These are phyloP conservation scores for Kodamaea kaohsiungensis DNA, from an alignment of 805 yeast species.

Conservation along the genomic window DNA sequence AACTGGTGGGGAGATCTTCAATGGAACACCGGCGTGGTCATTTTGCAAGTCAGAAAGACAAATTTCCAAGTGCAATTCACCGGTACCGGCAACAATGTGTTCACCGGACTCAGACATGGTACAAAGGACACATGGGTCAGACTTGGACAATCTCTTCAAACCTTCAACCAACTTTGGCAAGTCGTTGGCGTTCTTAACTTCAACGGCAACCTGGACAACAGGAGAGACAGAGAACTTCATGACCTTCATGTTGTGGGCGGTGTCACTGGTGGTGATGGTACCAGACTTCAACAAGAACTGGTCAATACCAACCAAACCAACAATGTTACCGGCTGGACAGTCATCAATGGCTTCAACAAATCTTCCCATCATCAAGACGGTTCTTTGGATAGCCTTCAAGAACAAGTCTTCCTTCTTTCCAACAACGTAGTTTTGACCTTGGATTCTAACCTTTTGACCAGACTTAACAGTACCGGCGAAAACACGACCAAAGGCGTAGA, in stretches of 20 bases:
- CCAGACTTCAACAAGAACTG: slow-evolving; percentile 99
- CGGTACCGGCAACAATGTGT: slow-evolving; percentile 99
- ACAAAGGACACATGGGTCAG: slow-evolving; percentile 97
- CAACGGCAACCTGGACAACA: slow-evolving; percentile 99
- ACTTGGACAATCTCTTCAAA: slow-evolving; percentile 99
- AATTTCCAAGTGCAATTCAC: slow-evolving; percentile 99
- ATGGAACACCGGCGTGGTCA: slow-evolving; percentile 99
- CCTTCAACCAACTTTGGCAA: slow-evolving; percentile 99
- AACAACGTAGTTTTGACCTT: slow-evolving; percentile 99
- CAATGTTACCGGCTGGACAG: slow-evolving; percentile 99
- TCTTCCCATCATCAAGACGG: slow-evolving; percentile 99
- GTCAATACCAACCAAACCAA: slow-evolving; percentile 99
- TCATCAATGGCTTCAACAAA: slow-evolving; percentile 96
- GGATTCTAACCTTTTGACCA: slow-evolving; percentile 99
- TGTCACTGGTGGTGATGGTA: slow-evolving; percentile 95
- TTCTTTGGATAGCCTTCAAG: slow-evolving; percentile 97
- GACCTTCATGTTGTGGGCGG: slow-evolving; percentile 99
- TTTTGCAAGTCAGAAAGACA: slow-evolving; percentile 94
- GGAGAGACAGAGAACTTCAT: slow-evolving; percentile 99
- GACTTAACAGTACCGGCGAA: slow-evolving; percentile 99
- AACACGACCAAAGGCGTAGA: slow-evolving; percentile 99
- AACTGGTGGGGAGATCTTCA: slow-evolving; percentile 96
- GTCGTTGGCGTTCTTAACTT: slow-evolving; percentile 99
- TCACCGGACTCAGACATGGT: slow-evolving; percentile 93
- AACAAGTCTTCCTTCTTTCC: slow-evolving; percentile 98